Evolutionary conservation across 257 asterid species (phyloP).

Genomic region (Jasminum sambac): DNA sequence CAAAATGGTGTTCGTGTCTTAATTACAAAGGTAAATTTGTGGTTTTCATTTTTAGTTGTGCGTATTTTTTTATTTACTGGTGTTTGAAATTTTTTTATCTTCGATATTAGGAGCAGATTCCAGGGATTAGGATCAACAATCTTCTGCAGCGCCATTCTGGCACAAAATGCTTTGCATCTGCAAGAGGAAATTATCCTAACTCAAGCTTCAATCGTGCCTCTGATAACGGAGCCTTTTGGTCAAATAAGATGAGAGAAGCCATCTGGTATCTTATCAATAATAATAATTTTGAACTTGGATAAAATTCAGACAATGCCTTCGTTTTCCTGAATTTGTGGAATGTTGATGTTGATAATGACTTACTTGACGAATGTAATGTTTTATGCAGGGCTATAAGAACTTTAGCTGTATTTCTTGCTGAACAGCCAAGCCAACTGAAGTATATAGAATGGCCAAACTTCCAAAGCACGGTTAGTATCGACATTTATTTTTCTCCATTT

Average conservation of each 20-base stretch:
- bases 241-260: conserved; percentile 36
- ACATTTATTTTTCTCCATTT: background rate
- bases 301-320: background rate
- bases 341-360: conserved; percentile 17
- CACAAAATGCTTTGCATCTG: conserved; percentile 31
- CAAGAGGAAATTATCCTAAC: conserved; percentile 52
- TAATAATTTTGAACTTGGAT: conserved; percentile 19
- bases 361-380: conserved; percentile 22
- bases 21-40: conserved; percentile 35
- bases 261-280: conserved; percentile 42
- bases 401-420: conserved; percentile 32
- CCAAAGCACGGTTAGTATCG: conserved; percentile 42
- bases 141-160: conserved; percentile 24
- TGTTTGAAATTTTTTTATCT: conserved; percentile 13
- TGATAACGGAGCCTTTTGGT: conserved; percentile 51
- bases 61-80: conserved; percentile 11
- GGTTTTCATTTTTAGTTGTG: conserved; percentile 13
- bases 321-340: conserved; percentile 7
- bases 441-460: conserved; percentile 56
- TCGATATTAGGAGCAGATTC: conserved; percentile 27
- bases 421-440: conserved; percentile 56
- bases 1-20: conserved; percentile 16
- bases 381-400: conserved; percentile 51
- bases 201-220: conserved; percentile 39
- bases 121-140: conserved; percentile 23